phyloP scores from a whole-genome alignment of 768 basidiomycete species.

The Royoungia palumana region DNA sequence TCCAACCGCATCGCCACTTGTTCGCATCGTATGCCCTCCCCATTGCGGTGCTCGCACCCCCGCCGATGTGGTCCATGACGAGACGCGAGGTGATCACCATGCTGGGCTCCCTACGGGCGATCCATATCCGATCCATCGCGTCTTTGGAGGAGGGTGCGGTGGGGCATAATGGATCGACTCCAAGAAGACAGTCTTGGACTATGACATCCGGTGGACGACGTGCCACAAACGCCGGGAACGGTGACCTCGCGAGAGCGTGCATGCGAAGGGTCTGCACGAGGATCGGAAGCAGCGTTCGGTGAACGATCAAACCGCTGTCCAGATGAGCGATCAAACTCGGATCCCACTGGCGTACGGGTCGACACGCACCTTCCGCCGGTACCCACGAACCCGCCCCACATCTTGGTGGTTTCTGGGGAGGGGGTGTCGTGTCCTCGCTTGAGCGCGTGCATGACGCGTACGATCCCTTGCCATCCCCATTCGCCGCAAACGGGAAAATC shows the following conservation, averaged over 20 bases:
- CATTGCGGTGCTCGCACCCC: conserved; percentile 33
- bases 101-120: conserved; percentile 16
- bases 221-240: conserved; percentile 26
- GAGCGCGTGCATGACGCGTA: conserved; percentile 32
- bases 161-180: conserved; percentile 37
- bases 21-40: conserved; percentile 30
- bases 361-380: conserved; percentile 39
- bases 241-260: conserved; percentile 29
- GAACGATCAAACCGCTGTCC: conserved; percentile 41
- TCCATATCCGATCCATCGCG: conserved; percentile 1
- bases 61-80: conserved; percentile 43
- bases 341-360: no score
- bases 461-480: conserved; percentile 34
- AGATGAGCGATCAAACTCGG: neutral
- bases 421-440: conserved; percentile 16
- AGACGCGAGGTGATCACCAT: conserved; percentile 41
- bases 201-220: conserved; percentile 38
- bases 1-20: conserved; percentile 46
- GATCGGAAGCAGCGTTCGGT: conserved; percentile 34
- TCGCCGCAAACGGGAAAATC: conserved; percentile 42
- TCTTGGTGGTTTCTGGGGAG: conserved; percentile 13
- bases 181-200: conserved; percentile 43
- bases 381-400: conserved; percentile 39
- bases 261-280: conserved; percentile 31
- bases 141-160: conserved; percentile 10